These are phyloP conservation scores for Daldinia vernicosa DNA, from an alignment of 495 filamentous ascomycete genomes.

Conservation along the genomic window DNA sequence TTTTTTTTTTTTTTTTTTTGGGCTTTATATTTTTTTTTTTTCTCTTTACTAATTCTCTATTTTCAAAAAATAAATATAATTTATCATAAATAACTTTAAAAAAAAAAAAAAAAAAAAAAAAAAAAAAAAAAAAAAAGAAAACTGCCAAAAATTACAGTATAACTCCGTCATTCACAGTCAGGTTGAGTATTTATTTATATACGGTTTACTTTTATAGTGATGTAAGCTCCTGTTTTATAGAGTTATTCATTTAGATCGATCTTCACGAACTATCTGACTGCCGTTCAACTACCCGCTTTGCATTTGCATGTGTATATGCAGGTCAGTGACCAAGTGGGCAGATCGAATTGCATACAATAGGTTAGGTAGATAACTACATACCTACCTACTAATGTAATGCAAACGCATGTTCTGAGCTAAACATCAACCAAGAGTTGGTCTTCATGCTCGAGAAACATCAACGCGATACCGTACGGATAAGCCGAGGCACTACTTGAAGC, in stretches of 20 bases:
- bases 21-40: no score
- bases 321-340: constrained; percentile 18
- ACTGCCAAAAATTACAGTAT: no score
- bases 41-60: no score
- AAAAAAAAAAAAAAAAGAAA: no score
- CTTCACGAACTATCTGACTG: constrained; percentile 22
- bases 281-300: constrained; percentile 34
- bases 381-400: not conserved
- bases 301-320: constrained; percentile 34
- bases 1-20: no score
- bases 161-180: not conserved
- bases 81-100: no score
- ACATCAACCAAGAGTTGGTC: not conserved
- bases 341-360: constrained; percentile 27
- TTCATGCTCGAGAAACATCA: constrained; percentile 3
- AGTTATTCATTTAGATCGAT: constrained; percentile 27
- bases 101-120: no score
- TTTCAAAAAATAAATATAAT: no score
- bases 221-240: constrained; percentile 14
- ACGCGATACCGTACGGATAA: not conserved
- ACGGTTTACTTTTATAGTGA: not conserved
- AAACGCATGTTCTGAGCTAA: not conserved
- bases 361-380: not conserved
- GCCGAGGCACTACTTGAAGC: constrained; percentile 56
- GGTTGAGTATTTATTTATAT: not conserved